A percentile compares a stretch with the other conserved stretches of the same genome.
Conservation (phyloP, 1,284 basidiomycete genomes). For the Marasmius fiardii region DNA sequence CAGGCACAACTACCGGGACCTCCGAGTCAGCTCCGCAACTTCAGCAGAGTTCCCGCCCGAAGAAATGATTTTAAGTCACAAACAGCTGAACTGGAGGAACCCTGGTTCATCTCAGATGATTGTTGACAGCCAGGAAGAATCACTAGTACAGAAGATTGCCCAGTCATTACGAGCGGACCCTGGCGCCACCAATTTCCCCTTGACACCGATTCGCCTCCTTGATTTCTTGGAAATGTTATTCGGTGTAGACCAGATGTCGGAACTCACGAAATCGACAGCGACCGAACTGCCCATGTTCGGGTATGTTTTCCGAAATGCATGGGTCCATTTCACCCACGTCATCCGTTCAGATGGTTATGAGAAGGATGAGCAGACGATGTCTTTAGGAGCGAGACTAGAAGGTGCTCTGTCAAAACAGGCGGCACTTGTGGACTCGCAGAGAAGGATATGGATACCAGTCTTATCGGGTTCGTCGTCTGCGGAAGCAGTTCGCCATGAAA, state of each 20-base stretch:
- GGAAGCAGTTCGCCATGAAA: background rate
- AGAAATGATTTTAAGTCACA: too few relatives aligned
- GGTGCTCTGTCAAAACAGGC: background rate
- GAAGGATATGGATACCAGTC: background rate
- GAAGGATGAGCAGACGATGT: background rate
- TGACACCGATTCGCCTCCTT: background rate
- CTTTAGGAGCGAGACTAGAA: background rate
- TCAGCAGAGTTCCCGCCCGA: too few relatives aligned
- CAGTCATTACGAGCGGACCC: background rate
- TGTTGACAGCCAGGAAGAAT: background rate
- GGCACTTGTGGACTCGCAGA: background rate
- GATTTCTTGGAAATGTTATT: background rate
- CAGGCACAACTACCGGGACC: too few relatives aligned
- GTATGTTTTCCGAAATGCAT: background rate
- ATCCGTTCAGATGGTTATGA: background rate
- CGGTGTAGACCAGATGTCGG: background rate
- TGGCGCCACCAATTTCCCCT: background rate
- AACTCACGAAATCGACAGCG: background rate
- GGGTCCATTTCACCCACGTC: background rate
- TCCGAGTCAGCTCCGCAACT: too few relatives aligned
- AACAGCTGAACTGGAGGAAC: too few relatives aligned
- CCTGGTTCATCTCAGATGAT: background rate
- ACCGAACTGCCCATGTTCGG: background rate
- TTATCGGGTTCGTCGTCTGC: background rate
- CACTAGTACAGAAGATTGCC: background rate